A percentile compares a stretch with the other conserved stretches of the same genome.
These are phyloP conservation scores for Debaryomyces sp. DNA, from an alignment of 1,139 yeast species.

Conservation along the genomic window DNA sequence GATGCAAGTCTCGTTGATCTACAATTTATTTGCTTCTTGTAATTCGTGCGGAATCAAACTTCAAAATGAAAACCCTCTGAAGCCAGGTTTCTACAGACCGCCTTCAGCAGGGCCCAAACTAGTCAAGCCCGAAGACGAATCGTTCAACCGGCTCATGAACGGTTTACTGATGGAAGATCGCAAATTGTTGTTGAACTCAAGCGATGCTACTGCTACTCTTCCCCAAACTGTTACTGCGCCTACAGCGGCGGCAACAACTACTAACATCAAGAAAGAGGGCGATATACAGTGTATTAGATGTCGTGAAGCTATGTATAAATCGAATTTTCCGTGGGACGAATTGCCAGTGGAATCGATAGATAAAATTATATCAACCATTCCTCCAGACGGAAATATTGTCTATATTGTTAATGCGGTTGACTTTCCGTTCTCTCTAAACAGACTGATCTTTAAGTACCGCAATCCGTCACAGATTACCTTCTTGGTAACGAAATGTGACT, in stretches of 20 bases:
- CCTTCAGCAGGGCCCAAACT: constrained; percentile 12
- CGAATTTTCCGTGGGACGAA: constrained; percentile 35
- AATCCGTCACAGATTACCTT: constrained; percentile 44
- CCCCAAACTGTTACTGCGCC: neutral
- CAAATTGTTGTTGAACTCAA: constrained; percentile 25
- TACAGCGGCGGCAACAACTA: neutral
- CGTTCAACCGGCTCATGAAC: constrained; percentile 21
- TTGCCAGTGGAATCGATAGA: constrained; percentile 38
- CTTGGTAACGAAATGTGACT: constrained; percentile 62
- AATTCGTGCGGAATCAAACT: constrained; percentile 57
- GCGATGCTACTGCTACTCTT: constrained; percentile 10
- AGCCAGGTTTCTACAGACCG: constrained; percentile 46
- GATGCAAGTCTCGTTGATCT: constrained; percentile 5
- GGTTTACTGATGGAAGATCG: constrained; percentile 29
- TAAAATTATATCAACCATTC: constrained; percentile 45
- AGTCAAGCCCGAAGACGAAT: constrained; percentile 23
- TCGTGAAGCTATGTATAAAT: constrained; percentile 50
- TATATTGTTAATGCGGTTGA: constrained; percentile 68
- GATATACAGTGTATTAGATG: constrained; percentile 56
- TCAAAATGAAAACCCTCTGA: constrained; percentile 37
- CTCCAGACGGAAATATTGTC: constrained; percentile 52
- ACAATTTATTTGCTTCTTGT: constrained; percentile 23
- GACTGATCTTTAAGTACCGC: constrained; percentile 37
- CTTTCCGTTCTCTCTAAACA: constrained; percentile 64
- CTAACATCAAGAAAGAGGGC: constrained; percentile 10